Evolutionary conservation across 2,329 filamentous ascomycete genomes (phyloP), one percentile per base, ranked within the genome.

Genomic region (Zymoseptoria passerinii): DNA sequence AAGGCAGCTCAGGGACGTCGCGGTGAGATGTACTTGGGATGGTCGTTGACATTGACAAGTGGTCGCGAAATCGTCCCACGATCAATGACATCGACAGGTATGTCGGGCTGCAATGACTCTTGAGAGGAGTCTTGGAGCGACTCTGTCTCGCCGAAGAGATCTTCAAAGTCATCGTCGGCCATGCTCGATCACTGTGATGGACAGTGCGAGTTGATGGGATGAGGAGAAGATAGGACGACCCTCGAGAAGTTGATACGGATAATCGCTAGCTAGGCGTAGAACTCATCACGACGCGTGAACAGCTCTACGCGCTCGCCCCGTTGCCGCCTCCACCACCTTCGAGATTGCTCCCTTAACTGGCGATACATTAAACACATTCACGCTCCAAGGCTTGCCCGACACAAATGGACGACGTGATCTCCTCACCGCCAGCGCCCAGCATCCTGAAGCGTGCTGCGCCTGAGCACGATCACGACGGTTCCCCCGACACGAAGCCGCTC

Each of bases 361-460:
- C 35, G 35, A 44, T 16, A 44, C 35, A 44, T 16, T n/a, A 44
- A 16, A 44, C 6, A 44, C 35, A 44, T 18, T 28, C 27, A 53
- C 52, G 35, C 53, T 48, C 23, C 29, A 2, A 40, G 35, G 18
- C 52, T 27, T 28, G 40, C 44, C 27, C 20, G 20, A 35, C 20
- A 27, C 55, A 23, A 49, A 71, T 72, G 69, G 69, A 68, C 48
- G 68, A 70, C 54, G 64, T 70, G 49, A 58, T 68, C 44, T 68
- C 68, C 7, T 69, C 68, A 9, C 66, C 69, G 8, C 52, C 61
- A 7, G 61, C 65, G 18, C 62, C 67, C 4, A 64, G 66, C 28
- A 58, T 60, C 29, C 60, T 61, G 35, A 71, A 71, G 56, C 66
- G 70, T 18, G 27, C 63, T 53, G 65, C 66, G 28, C 59, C 63